Conservation (phyloP, 2,329 filamentous ascomycete genomes). For the Botrytis elliptica region DNA sequence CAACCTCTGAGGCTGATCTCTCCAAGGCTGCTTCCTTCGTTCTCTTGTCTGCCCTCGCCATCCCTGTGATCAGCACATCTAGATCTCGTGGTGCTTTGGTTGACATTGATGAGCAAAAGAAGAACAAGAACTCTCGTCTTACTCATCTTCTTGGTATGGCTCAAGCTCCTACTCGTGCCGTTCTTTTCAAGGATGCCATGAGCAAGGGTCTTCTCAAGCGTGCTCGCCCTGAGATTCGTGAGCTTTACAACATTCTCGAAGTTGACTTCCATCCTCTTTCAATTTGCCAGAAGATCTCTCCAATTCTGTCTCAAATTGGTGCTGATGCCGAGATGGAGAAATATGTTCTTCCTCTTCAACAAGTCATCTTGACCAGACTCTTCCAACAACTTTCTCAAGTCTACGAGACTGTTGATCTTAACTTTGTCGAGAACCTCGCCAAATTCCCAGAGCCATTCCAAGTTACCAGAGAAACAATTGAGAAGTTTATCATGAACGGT, state of each 20-base stretch:
- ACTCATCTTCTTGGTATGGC: slow-evolving; percentile 95
- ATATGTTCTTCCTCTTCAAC: slow-evolving; percentile 92
- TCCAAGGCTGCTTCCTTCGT: slow-evolving; percentile 96
- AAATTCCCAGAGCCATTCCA: slow-evolving; percentile 97
- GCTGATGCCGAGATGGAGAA: slow-evolving; percentile 94
- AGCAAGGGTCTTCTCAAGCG: slow-evolving; percentile 94
- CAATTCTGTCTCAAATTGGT: slow-evolving; percentile 90
- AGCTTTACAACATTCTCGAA: slow-evolving; percentile 97
- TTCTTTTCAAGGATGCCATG: slow-evolving; percentile 91
- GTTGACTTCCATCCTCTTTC: slow-evolving; percentile 98
- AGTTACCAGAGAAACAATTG: slow-evolving; percentile 83
- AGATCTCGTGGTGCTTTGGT: slow-evolving; percentile 93
- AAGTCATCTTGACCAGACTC: slow-evolving; percentile 95
- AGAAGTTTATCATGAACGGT: slow-evolving; percentile 99
- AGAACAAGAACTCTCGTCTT: slow-evolving; percentile 97
- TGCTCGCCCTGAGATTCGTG: slow-evolving; percentile 88
- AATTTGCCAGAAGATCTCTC: slow-evolving; percentile 98
- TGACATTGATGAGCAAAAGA: slow-evolving; percentile 93
- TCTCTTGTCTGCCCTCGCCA: slow-evolving; percentile 90
- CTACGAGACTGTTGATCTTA: slow-evolving; percentile 94
- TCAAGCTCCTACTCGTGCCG: slow-evolving; percentile 80
- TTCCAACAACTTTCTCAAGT: slow-evolving; percentile 99
- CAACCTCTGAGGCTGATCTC: slow-evolving; percentile 83
- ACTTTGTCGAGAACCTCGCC: slow-evolving; percentile 89
- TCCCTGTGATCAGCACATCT: slow-evolving; percentile 97